phyloP scores from a whole-genome alignment of 225 moss, liverwort and hornwort species.

The Antitrichia curtipendula region DNA sequence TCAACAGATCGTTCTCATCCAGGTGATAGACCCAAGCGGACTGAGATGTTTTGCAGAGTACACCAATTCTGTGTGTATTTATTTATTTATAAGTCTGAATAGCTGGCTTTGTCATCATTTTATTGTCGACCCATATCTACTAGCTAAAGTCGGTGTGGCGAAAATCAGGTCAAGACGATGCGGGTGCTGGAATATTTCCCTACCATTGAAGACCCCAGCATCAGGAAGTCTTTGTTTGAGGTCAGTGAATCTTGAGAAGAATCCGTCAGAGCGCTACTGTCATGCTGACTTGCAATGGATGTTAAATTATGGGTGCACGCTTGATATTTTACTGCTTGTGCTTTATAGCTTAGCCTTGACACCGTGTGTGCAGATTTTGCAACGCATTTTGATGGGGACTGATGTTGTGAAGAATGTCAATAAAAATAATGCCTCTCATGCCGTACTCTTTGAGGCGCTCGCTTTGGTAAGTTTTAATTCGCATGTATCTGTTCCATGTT shows the following conservation, averaged over 20 bases:
- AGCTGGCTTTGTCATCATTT: neutral
- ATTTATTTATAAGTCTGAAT: neutral
- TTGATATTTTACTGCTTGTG: neutral
- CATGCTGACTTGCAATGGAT: neutral
- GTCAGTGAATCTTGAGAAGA: slow-evolving; percentile 11
- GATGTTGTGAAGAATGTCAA: slow-evolving; percentile 99
- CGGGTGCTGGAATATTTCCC: slow-evolving; percentile 95
- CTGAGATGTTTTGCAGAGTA: neutral
- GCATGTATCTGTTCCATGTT: neutral
- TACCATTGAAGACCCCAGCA: slow-evolving; percentile 71
- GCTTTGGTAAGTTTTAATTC: slow-evolving; percentile 54
- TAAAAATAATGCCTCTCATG: slow-evolving; percentile 99
- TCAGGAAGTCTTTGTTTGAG: slow-evolving; percentile 87
- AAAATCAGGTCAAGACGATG: slow-evolving; percentile 89
- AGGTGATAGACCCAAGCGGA: neutral
- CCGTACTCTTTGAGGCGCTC: slow-evolving; percentile 95
- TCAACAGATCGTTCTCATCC: neutral
- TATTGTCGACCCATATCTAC: neutral
- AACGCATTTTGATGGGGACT: slow-evolving; percentile 94
- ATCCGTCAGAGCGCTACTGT: neutral
- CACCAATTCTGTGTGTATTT: neutral
- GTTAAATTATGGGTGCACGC: neutral
- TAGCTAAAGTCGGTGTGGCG: neutral
- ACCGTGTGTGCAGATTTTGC: slow-evolving; percentile 57
- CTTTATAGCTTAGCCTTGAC: neutral